A percentile compares a stretch with the other conserved stretches of the same genome.
Evolutionary conservation across 2,329 filamentous ascomycete genomes (phyloP).

Genomic region (Penicillium sp.): DNA sequence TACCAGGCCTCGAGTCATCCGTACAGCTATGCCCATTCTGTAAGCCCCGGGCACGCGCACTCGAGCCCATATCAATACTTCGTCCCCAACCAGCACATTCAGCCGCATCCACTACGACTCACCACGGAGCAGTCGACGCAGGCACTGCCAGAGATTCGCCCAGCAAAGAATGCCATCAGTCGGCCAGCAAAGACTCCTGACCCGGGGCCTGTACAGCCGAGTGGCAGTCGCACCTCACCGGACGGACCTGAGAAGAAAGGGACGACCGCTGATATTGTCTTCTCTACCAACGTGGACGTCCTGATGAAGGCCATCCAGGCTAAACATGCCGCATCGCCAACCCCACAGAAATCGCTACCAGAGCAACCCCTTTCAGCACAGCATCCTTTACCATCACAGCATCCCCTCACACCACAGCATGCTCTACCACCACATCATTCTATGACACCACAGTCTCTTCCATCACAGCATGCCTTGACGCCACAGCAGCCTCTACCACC

Average conservation of each 20-base stretch:
- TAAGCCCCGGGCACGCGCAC: slow-evolving; percentile 32
- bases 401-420: not conserved
- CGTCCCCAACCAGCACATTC: slow-evolving; percentile 31
- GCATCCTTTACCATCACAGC: not conserved
- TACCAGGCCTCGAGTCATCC: slow-evolving; percentile 34
- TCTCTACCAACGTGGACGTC: slow-evolving; percentile 80
- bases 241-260: slow-evolving; percentile 5
- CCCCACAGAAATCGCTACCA: slow-evolving; percentile 28
- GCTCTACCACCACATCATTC: not conserved
- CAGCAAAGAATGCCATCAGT: slow-evolving; percentile 40
- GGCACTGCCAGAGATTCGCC: slow-evolving; percentile 39
- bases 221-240: not conserved
- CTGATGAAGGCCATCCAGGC: slow-evolving; percentile 87
- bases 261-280: slow-evolving; percentile 55
- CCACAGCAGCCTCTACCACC: slow-evolving; percentile 24
- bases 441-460: not conserved
- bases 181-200: slow-evolving; percentile 25
- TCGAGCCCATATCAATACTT: slow-evolving; percentile 37
- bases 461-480: not conserved
- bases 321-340: slow-evolving; percentile 47
- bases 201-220: not conserved
- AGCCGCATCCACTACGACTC: slow-evolving; percentile 30
- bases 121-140: slow-evolving; percentile 35
- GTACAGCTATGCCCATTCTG: slow-evolving; percentile 37
- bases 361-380: not conserved